These are phyloP conservation scores for Calocybe gangraenosa DNA, from an alignment of 768 basidiomycete species.

Conservation along the genomic window DNA sequence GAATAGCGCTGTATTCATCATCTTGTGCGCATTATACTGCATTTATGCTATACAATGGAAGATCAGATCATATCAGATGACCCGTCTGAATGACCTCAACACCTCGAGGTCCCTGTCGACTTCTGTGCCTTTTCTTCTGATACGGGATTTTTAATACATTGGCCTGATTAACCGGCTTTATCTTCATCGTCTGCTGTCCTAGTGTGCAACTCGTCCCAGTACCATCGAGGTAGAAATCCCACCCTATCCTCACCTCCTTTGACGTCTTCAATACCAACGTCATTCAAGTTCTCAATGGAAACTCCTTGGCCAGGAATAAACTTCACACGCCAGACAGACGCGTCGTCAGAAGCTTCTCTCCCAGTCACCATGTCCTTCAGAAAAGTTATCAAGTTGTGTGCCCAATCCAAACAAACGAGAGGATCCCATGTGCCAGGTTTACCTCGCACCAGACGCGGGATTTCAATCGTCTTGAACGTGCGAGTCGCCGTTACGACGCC, in stretches of 20 bases:
- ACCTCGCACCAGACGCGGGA: conserved; percentile 74
- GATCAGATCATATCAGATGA: conserved; percentile 29
- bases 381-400: conserved; percentile 54
- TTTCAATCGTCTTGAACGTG: conserved; percentile 71
- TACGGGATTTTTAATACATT: conserved; percentile 8
- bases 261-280: conserved; percentile 51
- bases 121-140: conserved; percentile 17
- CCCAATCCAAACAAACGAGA: conserved; percentile 69
- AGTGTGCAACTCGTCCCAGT: conserved; percentile 41
- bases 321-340: conserved; percentile 64
- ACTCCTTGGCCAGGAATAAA: conserved; percentile 61
- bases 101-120: conserved; percentile 15
- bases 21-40: too few species aligned
- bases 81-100: conserved; percentile 26
- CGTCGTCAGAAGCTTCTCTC: conserved; percentile 19
- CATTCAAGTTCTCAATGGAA: conserved; percentile 44
- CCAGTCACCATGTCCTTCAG: conserved; percentile 33
- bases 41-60: background rate
- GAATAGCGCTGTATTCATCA: too few species aligned
- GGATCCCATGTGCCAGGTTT: conserved; percentile 80
- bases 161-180: too few species aligned
- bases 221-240: conserved; percentile 79
- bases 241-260: conserved; percentile 65
- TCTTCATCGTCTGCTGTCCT: too few species aligned
- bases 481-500: conserved; percentile 66